Evolutionary conservation across 2,329 filamentous ascomycete genomes (phyloP).

Genomic region (Orbilia ellipsospora): DNA sequence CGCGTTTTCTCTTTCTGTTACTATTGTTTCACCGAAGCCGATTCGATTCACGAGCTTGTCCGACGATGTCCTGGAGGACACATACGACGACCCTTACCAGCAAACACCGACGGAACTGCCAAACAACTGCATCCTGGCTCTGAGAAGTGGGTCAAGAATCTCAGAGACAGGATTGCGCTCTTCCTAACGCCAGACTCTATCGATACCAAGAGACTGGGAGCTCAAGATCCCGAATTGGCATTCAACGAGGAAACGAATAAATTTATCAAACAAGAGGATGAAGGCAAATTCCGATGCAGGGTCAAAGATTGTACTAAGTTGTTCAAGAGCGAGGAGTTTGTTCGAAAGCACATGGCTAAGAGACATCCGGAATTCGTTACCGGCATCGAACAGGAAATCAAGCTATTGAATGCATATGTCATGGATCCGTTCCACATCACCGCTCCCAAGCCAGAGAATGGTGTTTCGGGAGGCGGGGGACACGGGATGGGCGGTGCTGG

Average conservation of each 20-base stretch:
- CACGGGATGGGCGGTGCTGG: constrained; percentile 56
- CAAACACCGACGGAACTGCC: constrained; percentile 77
- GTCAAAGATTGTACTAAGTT: constrained; percentile 95
- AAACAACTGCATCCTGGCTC: constrained; percentile 93
- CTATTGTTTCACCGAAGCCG: constrained; percentile 98
- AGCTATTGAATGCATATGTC: constrained; percentile 92
- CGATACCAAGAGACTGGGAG: constrained; percentile 85
- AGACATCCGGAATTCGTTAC: constrained; percentile 90
- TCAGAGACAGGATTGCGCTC: constrained; percentile 94
- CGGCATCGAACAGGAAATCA: constrained; percentile 82
- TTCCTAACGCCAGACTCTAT: constrained; percentile 89
- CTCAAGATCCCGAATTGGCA: constrained; percentile 85
- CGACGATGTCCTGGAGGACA: constrained; percentile 98
- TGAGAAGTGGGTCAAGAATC: constrained; percentile 99
- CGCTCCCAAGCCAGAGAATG: constrained; percentile 79
- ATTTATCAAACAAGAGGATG: constrained; percentile 95
- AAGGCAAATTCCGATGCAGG: constrained; percentile 95
- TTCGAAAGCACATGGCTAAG: constrained; percentile 98
- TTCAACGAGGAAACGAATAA: constrained; percentile 86
- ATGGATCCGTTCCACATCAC: constrained; percentile 91
- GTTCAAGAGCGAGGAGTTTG: constrained; percentile 97
- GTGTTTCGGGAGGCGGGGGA: constrained; percentile 68
- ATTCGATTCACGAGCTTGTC: constrained; percentile 94
- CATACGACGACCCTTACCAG: constrained; percentile 77
- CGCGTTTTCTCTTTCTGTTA: constrained; percentile 99